Conservation (phyloP, 2,329 filamentous ascomycete genomes). For the Zymoseptoria tritici region DNA sequence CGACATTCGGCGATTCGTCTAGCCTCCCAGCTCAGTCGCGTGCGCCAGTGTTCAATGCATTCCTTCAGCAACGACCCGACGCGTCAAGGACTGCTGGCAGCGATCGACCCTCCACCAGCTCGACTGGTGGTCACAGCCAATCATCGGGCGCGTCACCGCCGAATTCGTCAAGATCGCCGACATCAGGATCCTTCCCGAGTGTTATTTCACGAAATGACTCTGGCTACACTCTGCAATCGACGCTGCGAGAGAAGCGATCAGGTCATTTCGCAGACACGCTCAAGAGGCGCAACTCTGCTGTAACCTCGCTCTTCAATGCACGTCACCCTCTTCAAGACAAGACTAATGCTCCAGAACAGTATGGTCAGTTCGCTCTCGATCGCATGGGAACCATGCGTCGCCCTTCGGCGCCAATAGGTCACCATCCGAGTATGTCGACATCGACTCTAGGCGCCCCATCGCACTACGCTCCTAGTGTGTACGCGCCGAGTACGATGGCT, state of each 20-base stretch:
- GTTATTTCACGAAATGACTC: slow-evolving; percentile 87
- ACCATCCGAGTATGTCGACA: slow-evolving; percentile 57
- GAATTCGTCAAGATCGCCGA: slow-evolving; percentile 63
- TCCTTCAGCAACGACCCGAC: slow-evolving; percentile 67
- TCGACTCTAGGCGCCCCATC: slow-evolving; percentile 47
- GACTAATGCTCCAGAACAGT: slow-evolving; percentile 30
- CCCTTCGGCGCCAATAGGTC: slow-evolving; percentile 50
- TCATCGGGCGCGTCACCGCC: slow-evolving; percentile 44
- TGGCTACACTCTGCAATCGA: slow-evolving; percentile 77
- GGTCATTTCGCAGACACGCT: slow-evolving; percentile 62
- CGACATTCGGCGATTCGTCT: slow-evolving; percentile 63
- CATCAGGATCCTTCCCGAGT: slow-evolving; percentile 69
- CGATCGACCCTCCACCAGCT: slow-evolving; percentile 72
- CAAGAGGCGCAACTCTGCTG: slow-evolving; percentile 83
- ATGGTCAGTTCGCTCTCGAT: slow-evolving; percentile 59
- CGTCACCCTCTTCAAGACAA: slow-evolving; percentile 21
- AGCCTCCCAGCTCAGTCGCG: slow-evolving; percentile 46
- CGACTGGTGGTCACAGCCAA: slow-evolving; percentile 33
- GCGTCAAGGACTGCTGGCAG: slow-evolving; percentile 44
- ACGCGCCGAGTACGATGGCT: slow-evolving; percentile 77
- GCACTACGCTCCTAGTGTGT: slow-evolving; percentile 70
- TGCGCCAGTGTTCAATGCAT: slow-evolving; percentile 81
- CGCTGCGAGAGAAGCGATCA: slow-evolving; percentile 86
- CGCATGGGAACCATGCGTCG: slow-evolving; percentile 60
- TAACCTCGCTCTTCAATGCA: slow-evolving; percentile 30